Evolutionary conservation across 352 stramenopile genomes (phyloP).

Genomic region (Pythium plurisporium): DNA sequence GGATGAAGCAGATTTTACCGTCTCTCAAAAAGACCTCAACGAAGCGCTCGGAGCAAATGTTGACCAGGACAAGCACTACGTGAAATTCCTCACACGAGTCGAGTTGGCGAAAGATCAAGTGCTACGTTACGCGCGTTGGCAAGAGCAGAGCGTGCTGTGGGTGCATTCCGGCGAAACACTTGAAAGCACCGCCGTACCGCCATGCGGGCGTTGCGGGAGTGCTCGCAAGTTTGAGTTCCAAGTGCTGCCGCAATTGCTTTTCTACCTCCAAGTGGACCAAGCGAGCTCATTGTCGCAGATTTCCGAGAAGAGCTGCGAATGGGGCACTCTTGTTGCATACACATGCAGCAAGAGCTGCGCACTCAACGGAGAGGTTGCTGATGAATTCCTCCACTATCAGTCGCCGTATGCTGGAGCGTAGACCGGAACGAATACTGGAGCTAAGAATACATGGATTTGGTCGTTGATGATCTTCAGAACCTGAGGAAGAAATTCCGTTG

Average conservation of each 20-base stretch:
- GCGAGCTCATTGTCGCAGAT: constrained; percentile 52
- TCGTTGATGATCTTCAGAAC: not conserved
- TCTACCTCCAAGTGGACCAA: constrained; percentile 86
- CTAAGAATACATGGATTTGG: constrained; percentile 8
- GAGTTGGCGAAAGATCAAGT: constrained; percentile 80
- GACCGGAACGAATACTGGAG: not conserved
- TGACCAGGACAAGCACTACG: constrained; percentile 73
- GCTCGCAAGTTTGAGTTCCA: constrained; percentile 93
- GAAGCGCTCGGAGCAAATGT: constrained; percentile 51
- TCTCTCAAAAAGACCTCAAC: constrained; percentile 75
- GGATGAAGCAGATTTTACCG: constrained; percentile 70
- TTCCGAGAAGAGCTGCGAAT: constrained; percentile 74
- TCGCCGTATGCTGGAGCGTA: constrained; percentile 50
- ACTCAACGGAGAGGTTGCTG: constrained; percentile 37
- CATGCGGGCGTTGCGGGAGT: constrained; percentile 78
- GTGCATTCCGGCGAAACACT: constrained; percentile 63
- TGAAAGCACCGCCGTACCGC: constrained; percentile 37
- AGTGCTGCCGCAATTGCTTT: constrained; percentile 92
- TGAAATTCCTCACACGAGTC: constrained; percentile 80
- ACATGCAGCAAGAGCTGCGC: constrained; percentile 90
- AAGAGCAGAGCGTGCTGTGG: constrained; percentile 83
- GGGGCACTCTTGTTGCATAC: constrained; percentile 90
- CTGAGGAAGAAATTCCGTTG: not conserved
- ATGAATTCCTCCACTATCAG: constrained; percentile 82
- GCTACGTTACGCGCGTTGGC: constrained; percentile 89